Base-by-base conservation (phyloP, 192 early-diverging fungal species). In the Linnemannia hyalina region DNA sequence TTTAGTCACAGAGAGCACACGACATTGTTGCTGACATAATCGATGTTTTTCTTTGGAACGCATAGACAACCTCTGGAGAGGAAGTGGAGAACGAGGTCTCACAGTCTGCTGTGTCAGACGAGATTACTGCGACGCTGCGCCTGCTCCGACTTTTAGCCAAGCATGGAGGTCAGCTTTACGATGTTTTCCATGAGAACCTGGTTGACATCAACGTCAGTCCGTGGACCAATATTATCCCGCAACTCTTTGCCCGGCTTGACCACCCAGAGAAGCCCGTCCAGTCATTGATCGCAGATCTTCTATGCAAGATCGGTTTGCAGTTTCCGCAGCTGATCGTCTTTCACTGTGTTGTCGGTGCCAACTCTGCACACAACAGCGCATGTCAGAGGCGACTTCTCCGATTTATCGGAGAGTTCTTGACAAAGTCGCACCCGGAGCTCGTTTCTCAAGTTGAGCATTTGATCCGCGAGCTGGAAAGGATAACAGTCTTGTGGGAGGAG, bases 401-500 rank as follows among this genome's bases (percentile, higher is more conserved):
- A 1, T 76, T 42, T 4, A 92, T 92, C 70, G 88, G 87, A 1
- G 82, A 80, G 29, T 86, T 72, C 41, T 77, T 92, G 75, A 85
- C 80, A 44, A 73, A 75, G 6, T 77, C 77, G 0, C 88, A 93
- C 40, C 81, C 83, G n/a, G 77, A 76, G 11, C 63, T 93, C 15
- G 83, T 96, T 29, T 70, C 85, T 0, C 92, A 95, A 69, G 91
- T 93, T 0, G 83, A 87, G 36, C 82, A 81, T 23, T 86, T 94
- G 78, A 92, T 95, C 23, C 87, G 88, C 20, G 94, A 95, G 75
- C 82, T 97, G 29, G 91, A 94, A 57, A 87, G 91, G 38, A 84
- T 96, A 1, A 95, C 96, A 0, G 95, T 97, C 35, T 79, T 97
- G 5, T 96, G 96, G 93, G 96, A 97, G 77, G 96, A 97, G 87